A percentile compares a stretch with the other conserved stretches of the same genome.
These are phyloP conservation scores for Rubia balearica DNA, from an alignment of 305 asterid genomes.

Conservation along the genomic window DNA sequence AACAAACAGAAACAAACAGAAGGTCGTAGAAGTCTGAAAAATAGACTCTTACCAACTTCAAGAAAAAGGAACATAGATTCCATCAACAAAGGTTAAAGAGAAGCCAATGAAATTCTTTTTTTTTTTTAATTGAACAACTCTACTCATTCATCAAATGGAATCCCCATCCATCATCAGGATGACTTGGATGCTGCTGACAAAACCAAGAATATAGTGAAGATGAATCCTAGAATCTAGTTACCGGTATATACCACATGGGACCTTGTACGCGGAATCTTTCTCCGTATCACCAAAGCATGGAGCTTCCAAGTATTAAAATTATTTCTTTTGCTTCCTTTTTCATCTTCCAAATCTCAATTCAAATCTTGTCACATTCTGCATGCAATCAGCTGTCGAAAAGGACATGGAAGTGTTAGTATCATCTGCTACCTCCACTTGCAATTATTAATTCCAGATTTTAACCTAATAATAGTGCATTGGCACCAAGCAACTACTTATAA, in stretches of 20 bases:
- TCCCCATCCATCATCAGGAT: slow-evolving; percentile 1
- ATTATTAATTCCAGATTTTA: not conserved
- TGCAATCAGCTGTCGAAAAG: not conserved
- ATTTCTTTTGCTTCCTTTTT: not conserved
- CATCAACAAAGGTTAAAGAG: not conserved
- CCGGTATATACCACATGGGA: not conserved
- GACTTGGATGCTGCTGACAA: slow-evolving; percentile 7
- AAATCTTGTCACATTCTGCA: not conserved
- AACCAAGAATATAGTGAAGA: slow-evolving; percentile 12
- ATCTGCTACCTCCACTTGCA: slow-evolving; percentile 6
- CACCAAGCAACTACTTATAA: not conserved
- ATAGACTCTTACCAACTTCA: not conserved
- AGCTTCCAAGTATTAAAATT: not conserved
- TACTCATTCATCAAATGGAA: slow-evolving; percentile 13
- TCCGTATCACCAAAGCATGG: not conserved
- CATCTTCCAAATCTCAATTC: slow-evolving; percentile 3
- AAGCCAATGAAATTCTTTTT: slow-evolving; percentile 7
- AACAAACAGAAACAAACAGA: not conserved
- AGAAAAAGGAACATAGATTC: slow-evolving; percentile 2
- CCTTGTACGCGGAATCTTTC: not conserved
- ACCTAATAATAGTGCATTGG: not conserved
- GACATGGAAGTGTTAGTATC: slow-evolving; percentile 7
- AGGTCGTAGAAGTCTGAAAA: not conserved
- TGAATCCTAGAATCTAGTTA: slow-evolving; percentile 14
- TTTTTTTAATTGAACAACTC: not conserved